These are phyloP conservation scores for Pleochaeta shiraiana DNA, from an alignment of 2,329 filamentous ascomycete genomes.

Conservation along the genomic window DNA sequence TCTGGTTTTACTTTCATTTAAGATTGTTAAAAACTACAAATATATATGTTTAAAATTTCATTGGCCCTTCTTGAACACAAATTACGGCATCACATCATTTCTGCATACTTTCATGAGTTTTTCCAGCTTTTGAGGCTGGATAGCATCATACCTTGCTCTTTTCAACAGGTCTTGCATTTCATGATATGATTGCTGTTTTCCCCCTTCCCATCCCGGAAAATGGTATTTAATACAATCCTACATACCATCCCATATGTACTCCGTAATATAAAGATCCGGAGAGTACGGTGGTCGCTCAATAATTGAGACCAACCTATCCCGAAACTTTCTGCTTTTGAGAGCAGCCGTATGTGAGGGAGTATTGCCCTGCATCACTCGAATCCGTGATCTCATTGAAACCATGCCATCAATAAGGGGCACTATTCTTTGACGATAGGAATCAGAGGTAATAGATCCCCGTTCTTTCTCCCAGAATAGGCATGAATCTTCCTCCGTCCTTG, in stretches of 20 bases:
- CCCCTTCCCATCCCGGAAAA: not conserved
- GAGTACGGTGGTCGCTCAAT: not conserved
- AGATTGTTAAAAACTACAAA: not conserved
- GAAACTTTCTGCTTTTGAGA: not conserved
- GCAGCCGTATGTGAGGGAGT: not conserved
- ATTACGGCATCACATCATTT: not conserved
- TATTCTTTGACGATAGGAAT: not conserved
- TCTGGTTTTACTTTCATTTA: no score
- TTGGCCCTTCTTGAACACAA: not conserved
- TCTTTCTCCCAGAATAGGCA: not conserved
- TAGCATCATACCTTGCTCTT: not conserved
- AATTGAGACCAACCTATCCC: not conserved
- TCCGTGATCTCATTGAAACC: not conserved
- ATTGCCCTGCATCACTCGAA: slow-evolving; percentile 1
- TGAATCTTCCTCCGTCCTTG: not conserved
- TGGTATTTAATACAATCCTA: not conserved
- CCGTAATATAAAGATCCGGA: not conserved
- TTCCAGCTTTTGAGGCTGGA: not conserved
- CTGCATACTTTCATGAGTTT: no score
- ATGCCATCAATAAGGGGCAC: not conserved
- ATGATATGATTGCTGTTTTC: not conserved
- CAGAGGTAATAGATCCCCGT: not conserved
- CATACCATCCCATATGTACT: not conserved
- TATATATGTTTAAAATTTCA: not conserved
- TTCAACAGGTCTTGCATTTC: not conserved